Evolutionary conservation across 2,329 filamentous ascomycete genomes (phyloP), one percentile per base, ranked within the genome.

Genomic region (Stagonosporopsis vannaccii): DNA sequence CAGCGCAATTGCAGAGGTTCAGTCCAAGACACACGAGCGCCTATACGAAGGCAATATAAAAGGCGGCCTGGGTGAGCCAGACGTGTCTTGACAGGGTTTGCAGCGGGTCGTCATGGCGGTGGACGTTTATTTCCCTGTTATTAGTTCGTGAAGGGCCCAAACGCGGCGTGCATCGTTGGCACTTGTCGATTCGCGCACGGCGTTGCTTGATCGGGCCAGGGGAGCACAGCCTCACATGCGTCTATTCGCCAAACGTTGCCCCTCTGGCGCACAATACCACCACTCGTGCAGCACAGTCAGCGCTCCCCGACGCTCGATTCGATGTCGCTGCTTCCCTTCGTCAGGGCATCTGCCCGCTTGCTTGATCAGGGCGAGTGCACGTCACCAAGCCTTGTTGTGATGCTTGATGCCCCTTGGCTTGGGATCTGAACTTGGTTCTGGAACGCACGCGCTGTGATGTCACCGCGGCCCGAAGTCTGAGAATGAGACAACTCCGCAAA

Each of bases 381-480:
- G 66, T 69, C 66, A 69, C 62, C 61, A 68, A 69, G 66, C 65
- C 61, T 68, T 42, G 37, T 51, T 40, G 58, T 54, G 62, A 62
- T 63, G 66, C 66, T 69, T 69, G 63, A 65, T 28, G 47, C 54
- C 59, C 58, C 65, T 69, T 68, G 60, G 63, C 65, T 58, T 32
- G 40, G 22, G 26, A 28, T 22, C 48, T 50, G 47, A 39, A 50
- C 60, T 59, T 43, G 58, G 60, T 65, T 60, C 59, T 56, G 46
- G 50, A 45, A 48, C 49, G 47, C 45, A 59, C 52, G 62, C 58
- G 52, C 46, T 19, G 52, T 67, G 66, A 68, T 64, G 63, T 68
- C 61, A 63, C 33, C n/a, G 36, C 54, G 45, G 51, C 53, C 55
- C 43, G 37, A 46, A 30, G 40, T 43, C 8, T 25, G 28, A 43